Conservation (phyloP, 2,329 filamentous ascomycete species). For the Penicillium sp. region DNA sequence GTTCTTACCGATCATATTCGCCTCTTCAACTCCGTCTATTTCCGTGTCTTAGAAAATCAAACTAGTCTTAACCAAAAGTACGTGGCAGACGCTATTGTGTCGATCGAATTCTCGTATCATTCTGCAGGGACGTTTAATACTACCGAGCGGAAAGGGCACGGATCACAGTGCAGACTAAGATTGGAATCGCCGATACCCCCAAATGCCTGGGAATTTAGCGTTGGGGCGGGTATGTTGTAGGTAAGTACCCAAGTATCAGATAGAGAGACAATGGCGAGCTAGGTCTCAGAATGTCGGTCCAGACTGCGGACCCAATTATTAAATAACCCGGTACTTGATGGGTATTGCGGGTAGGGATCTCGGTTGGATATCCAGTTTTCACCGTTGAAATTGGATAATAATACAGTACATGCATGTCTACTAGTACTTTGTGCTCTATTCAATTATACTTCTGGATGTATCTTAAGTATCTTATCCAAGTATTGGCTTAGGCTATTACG, state of each 20-base stretch:
- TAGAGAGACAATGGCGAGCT: slow-evolving; percentile 11
- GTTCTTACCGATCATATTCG: background rate
- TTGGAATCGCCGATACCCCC: slow-evolving; percentile 2
- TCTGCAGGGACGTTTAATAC: slow-evolving; percentile 13
- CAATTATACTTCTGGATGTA: background rate
- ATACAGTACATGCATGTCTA: too few relatives aligned
- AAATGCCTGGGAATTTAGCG: slow-evolving; percentile 1
- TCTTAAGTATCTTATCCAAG: slow-evolving; percentile 1
- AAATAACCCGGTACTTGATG: slow-evolving; percentile 10
- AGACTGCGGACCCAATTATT: slow-evolving; percentile 1
- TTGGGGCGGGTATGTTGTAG: slow-evolving; percentile 8
- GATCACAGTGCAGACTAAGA: slow-evolving; percentile 4
- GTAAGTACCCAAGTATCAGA: slow-evolving; percentile 11
- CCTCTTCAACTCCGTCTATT: background rate
- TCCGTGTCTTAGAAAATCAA: background rate
- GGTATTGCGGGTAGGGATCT: slow-evolving; percentile 20
- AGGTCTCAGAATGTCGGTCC: slow-evolving; percentile 12
- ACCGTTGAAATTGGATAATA: background rate
- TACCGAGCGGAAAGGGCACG: slow-evolving; percentile 6
- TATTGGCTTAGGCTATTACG: background rate
- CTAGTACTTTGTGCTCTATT: too few relatives aligned
- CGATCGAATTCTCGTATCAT: slow-evolving; percentile 8
- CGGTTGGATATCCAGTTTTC: slow-evolving; percentile 13
- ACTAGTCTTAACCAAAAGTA: slow-evolving; percentile 13
- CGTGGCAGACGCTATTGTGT: slow-evolving; percentile 9